phyloP scores from a whole-genome alignment of 768 basidiomycete species.

The Mrakia gelida region DNA sequence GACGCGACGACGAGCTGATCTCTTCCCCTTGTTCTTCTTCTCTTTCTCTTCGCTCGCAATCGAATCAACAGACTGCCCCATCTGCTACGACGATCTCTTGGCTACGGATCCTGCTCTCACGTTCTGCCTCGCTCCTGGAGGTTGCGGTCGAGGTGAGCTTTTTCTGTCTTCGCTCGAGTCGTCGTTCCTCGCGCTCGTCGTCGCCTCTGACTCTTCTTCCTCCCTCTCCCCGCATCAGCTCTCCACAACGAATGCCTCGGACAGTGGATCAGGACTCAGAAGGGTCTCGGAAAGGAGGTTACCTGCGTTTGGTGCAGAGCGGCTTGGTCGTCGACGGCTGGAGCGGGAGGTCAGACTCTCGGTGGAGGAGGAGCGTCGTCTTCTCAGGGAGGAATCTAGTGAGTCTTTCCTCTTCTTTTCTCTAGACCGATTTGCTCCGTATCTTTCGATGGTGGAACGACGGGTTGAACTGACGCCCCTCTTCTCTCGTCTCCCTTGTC shows the following conservation, averaged over 20 bases:
- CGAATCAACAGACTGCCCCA: constrained; percentile 7
- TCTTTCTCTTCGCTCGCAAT: background rate
- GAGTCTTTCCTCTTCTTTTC: too few species aligned
- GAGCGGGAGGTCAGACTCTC: background rate
- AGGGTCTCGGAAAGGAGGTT: constrained; percentile 10
- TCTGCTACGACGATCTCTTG: constrained; percentile 23
- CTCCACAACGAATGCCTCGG: constrained; percentile 20
- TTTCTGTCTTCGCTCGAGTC: too few species aligned
- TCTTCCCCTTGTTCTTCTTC: background rate
- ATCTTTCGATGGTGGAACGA: background rate
- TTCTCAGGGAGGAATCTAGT: background rate
- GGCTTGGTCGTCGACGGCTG: background rate
- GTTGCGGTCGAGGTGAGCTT: constrained; percentile 17
- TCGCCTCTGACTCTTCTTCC: background rate
- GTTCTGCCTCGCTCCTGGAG: constrained; percentile 14
- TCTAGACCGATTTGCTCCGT: background rate
- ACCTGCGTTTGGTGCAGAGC: constrained; percentile 27
- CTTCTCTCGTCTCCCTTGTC: background rate
- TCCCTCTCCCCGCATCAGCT: background rate
- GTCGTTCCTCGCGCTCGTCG: background rate
- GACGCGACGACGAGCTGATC: background rate
- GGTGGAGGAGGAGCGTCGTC: background rate
- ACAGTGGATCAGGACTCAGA: constrained; percentile 13
- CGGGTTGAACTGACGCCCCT: background rate
- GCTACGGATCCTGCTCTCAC: background rate